phyloP scores from a whole-genome alignment of 1,284 basidiomycete genomes.

The Anthracocystis walkeri region DNA sequence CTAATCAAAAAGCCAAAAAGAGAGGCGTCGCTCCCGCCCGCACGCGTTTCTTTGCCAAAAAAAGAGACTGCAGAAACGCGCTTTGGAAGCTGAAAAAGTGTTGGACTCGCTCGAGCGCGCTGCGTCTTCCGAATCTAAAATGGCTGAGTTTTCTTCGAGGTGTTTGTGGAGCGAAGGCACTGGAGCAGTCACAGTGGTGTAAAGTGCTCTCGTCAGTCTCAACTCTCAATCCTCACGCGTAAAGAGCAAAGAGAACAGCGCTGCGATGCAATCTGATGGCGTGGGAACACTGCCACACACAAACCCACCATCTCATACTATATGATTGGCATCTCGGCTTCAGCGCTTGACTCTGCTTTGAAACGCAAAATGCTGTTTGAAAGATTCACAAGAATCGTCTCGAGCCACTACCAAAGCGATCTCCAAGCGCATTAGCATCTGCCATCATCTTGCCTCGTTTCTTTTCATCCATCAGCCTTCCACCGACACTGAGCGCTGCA shows the following conservation, averaged over 20 bases:
- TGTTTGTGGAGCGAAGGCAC: neutral
- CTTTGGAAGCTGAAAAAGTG: neutral
- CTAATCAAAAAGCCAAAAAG: neutral
- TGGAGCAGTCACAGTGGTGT: neutral
- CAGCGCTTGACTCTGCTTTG: neutral
- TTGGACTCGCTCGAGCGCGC: constrained; percentile 7
- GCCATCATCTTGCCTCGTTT: constrained; percentile 36
- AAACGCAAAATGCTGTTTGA: too few species aligned
- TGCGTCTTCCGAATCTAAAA: neutral
- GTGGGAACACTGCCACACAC: too few species aligned
- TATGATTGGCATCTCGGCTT: too few species aligned
- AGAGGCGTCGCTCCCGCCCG: neutral
- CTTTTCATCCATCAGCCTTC: constrained; percentile 52
- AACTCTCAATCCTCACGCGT: constrained; percentile 8
- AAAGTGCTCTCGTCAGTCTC: neutral
- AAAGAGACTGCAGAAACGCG: neutral
- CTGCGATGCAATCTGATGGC: too few species aligned
- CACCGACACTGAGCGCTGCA: constrained; percentile 47
- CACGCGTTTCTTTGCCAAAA: constrained; percentile 2
- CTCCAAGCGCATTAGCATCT: constrained; percentile 43
- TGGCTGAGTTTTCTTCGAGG: constrained; percentile 11
- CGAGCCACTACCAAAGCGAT: constrained; percentile 49
- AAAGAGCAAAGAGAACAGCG: neutral
- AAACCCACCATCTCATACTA: too few species aligned
- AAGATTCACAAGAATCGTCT: constrained; percentile 38